Conservation (phyloP, 768 basidiomycete genomes). For the Pholiota microspora region DNA sequence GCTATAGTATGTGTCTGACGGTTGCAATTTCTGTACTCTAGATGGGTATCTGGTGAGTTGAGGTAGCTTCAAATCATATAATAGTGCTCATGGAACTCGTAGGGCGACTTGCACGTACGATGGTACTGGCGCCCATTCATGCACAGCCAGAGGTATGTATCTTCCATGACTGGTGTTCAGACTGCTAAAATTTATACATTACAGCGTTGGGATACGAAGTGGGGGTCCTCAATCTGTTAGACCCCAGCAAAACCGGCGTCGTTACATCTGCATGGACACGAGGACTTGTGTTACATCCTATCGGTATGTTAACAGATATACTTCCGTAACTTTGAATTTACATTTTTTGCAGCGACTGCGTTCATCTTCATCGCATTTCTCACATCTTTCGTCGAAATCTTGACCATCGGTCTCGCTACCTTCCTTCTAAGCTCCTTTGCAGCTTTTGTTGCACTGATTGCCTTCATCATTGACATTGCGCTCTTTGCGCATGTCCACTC, state of each 20-base stretch:
- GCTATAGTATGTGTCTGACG: neutral
- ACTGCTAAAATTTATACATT: too few relatives aligned
- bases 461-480: neutral
- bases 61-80: neutral
- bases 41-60: constrained; percentile 4
- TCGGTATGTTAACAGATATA: neutral
- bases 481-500: neutral
- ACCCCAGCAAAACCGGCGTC: neutral
- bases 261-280: neutral
- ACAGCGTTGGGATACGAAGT: neutral
- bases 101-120: neutral
- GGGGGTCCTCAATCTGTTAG: neutral
- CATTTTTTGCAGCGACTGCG: neutral
- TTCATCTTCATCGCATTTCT: neutral
- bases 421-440: constrained; percentile 68
- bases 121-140: neutral
- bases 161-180: too few relatives aligned
- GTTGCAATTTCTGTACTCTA: neutral
- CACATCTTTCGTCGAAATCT: constrained; percentile 40
- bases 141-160: neutral
- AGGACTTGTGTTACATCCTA: neutral
- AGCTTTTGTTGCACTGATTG: constrained; percentile 29
- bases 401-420: constrained; percentile 58
- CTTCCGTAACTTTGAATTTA: neutral
- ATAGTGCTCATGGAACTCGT: neutral